Evolutionary conservation across 495 filamentous ascomycete genomes (phyloP), one percentile per base, ranked within the genome.

Genomic region (Xylaria grammica): DNA sequence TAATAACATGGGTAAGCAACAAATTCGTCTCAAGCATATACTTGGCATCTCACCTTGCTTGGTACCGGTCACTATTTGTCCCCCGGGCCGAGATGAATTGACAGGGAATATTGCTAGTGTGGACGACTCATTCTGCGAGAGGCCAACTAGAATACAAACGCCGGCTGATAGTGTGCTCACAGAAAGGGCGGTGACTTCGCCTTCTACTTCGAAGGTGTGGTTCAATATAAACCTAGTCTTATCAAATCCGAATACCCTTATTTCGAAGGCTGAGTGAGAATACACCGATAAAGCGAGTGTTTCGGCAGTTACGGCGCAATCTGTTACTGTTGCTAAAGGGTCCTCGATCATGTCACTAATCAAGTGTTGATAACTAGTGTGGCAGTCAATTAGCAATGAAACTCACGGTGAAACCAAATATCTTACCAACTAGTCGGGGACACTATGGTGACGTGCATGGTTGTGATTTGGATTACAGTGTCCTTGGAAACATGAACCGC

Each of bases 391-490:
- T 55, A 36, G 19, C 22, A 54, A 30, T 8, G 17, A 22, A 34
- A 19, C 59, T 69, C 27, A 36, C 15, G 34, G 1, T 4, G 11
- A 34, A 27, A 38, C 3, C 29, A 1, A 15, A 7, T n/a, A 15
- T 48, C 73, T 72, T 63, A 75, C 77, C 40, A 77, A 61, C 36
- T 69, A 29, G 10, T 22, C 42, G 60, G 45, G 9, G 65, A 67
- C 15, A 67, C 46, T 53, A 85, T 60, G 11, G 80, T 77, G 4
- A 85, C 77, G 32, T 74, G 79, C 20, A 72, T 72, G n/a, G 78
- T 71, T 3, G 88, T 89, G 20, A 90, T 72, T 66, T 91, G 89
- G 10, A 90, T 72, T 19, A 86, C 64, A 13, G 66, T 29, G 13
- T 64, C 53, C 9, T 65, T 27, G 66, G 69, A 78, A 74, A 36